These are phyloP conservation scores for Saprolegnia parasitica DNA, from an alignment of 352 stramenopile genomes.

Conservation along the genomic window DNA sequence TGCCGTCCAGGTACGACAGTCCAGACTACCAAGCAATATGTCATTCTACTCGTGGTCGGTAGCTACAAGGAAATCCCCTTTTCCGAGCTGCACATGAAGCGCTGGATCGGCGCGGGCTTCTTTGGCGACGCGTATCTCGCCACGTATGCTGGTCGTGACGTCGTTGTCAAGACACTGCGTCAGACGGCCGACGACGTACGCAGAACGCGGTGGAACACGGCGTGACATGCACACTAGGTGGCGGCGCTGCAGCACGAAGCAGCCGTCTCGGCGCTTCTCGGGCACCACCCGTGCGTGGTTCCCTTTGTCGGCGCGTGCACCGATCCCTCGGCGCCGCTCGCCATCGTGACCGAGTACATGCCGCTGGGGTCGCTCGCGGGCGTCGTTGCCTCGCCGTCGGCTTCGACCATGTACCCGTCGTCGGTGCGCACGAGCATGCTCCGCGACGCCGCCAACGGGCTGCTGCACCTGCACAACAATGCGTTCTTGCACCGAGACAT, in stretches of 20 bases:
- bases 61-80: slow-evolving; percentile 35
- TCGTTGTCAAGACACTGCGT: slow-evolving; percentile 63
- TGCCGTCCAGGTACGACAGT: slow-evolving; percentile 31
- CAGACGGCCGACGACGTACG: slow-evolving; percentile 40
- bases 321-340: slow-evolving; percentile 25
- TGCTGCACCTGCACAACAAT: slow-evolving; percentile 60
- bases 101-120: slow-evolving; percentile 53
- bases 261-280: slow-evolving; percentile 65
- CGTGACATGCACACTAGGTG: slow-evolving; percentile 22
- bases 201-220: background rate
- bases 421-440: slow-evolving; percentile 59
- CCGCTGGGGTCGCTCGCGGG: slow-evolving; percentile 62
- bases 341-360: slow-evolving; percentile 66
- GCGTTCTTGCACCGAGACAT: slow-evolving; percentile 65
- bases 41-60: slow-evolving; percentile 2
- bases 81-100: slow-evolving; percentile 47
- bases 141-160: slow-evolving; percentile 49
- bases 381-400: slow-evolving; percentile 31
- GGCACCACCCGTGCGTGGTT: slow-evolving; percentile 66
- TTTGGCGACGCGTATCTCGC: slow-evolving; percentile 69
- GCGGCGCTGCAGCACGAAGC: slow-evolving; percentile 64
- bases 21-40: slow-evolving; percentile 13
- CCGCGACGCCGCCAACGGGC: slow-evolving; percentile 54
- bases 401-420: slow-evolving; percentile 22
- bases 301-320: slow-evolving; percentile 53